Percentiles rank a stretch among this genome's conserved stretches.
Conservation (phyloP, 2,329 filamentous ascomycete species). For the Ceratocystis cubensis region DNA sequence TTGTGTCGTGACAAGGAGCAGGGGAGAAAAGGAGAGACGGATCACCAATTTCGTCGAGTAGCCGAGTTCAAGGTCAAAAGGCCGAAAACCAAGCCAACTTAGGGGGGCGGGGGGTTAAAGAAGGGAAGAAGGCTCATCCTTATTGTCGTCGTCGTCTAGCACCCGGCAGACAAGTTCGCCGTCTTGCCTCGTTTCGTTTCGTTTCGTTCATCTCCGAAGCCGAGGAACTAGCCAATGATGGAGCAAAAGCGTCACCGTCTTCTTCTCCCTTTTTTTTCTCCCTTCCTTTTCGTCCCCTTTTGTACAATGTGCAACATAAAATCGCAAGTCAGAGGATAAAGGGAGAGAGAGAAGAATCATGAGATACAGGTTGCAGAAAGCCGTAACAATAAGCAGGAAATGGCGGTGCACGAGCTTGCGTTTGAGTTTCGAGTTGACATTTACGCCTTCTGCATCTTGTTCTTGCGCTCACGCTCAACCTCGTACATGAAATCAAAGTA, state of each 20-base stretch:
- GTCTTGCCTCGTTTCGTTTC: background rate
- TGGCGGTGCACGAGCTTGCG: too few species aligned
- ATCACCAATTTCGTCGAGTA: background rate
- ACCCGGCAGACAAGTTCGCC: background rate
- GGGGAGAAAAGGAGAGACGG: background rate
- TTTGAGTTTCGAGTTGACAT: background rate
- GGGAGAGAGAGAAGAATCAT: background rate
- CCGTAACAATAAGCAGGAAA: background rate
- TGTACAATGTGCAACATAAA: constrained; percentile 8
- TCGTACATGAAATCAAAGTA: constrained; percentile 99
- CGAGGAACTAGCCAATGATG: too few species aligned
- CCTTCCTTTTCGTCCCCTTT: background rate
- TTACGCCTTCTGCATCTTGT: constrained; percentile 26
- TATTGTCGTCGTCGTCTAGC: background rate
- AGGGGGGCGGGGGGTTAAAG: background rate
- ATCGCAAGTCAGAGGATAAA: constrained; percentile 11
- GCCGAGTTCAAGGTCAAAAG: background rate
- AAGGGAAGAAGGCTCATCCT: too few species aligned
- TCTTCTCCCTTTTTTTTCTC: background rate
- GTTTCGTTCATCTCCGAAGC: background rate
- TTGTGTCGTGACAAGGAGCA: background rate
- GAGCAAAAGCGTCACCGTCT: background rate
- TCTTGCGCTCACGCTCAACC: constrained; percentile 73
- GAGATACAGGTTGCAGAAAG: constrained; percentile 4
- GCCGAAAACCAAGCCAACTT: background rate